Evolutionary conservation across 225 moss, liverwort and hornwort species (phyloP).

Genomic region (Straminergon stramineum): DNA sequence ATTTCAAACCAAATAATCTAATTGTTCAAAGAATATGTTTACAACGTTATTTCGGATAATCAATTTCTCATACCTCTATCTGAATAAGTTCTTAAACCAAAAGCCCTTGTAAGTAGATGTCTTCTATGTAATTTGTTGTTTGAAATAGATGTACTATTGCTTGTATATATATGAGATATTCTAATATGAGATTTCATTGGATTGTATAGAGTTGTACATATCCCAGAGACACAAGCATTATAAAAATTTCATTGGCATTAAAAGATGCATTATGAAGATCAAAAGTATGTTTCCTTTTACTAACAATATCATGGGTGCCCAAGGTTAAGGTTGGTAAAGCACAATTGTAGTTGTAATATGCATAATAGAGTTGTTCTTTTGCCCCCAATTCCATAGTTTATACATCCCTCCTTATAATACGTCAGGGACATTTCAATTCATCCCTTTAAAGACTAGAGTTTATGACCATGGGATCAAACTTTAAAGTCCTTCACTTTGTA

Average conservation of each 20-base stretch:
- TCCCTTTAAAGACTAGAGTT: not conserved
- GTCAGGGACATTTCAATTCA: not conserved
- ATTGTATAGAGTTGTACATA: not conserved
- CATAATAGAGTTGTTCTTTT: not conserved
- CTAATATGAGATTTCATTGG: too few relatives aligned
- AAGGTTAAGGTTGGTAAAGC: not conserved
- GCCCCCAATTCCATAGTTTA: not conserved
- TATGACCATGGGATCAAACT: not conserved
- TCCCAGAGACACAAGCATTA: fast-evolving
- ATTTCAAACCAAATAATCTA: too few relatives aligned
- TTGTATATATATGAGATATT: not conserved
- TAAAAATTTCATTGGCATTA: not conserved
- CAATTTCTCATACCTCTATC: too few relatives aligned
- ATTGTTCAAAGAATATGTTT: too few relatives aligned
- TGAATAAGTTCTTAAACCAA: too few relatives aligned
- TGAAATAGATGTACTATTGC: not conserved
- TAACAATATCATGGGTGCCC: fast-evolving
- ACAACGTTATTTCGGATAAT: too few relatives aligned
- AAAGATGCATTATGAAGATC: not conserved
- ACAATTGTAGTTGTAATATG: not conserved
- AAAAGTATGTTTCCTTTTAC: not conserved
- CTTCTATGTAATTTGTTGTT: too few relatives aligned
- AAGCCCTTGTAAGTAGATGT: too few relatives aligned
- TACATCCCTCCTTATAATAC: not conserved
- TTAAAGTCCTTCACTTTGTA: not conserved